Percentiles rank a stretch among this genome's conserved stretches.
Conservation (phyloP, 2,329 filamentous ascomycete genomes). For the Neofusicoccum sp. region DNA sequence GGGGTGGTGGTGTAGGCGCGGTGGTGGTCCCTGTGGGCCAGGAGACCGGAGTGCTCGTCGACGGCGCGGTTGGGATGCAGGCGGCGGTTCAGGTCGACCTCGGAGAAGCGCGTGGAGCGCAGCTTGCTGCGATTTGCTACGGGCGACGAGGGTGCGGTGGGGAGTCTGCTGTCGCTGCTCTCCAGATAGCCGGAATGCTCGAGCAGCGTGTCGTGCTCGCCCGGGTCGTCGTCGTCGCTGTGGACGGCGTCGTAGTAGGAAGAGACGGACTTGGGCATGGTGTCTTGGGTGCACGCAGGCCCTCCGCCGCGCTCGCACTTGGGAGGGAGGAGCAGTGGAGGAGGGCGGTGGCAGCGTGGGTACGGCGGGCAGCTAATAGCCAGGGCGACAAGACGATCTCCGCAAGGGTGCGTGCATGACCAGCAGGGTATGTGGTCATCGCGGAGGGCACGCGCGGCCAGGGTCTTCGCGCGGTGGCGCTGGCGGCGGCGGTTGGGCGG, state of each 20-base stretch:
- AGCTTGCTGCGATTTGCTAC: slow-evolving; percentile 29
- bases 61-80: slow-evolving; percentile 28
- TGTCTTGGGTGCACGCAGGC: slow-evolving; percentile 8
- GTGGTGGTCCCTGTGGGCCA: slow-evolving; percentile 43
- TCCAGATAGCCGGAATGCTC: slow-evolving; percentile 16
- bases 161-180: slow-evolving; percentile 30
- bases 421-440: slow-evolving; percentile 4
- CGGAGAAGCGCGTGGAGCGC: slow-evolving; percentile 32
- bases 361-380: background rate
- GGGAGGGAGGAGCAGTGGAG: background rate
- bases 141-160: slow-evolving; percentile 29
- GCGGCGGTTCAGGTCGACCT: slow-evolving; percentile 29
- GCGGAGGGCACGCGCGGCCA: slow-evolving; percentile 8
- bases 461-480: background rate
- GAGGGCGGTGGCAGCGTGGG: background rate
- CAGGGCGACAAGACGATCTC: slow-evolving; percentile 3
- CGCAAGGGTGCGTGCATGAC: slow-evolving; percentile 13
- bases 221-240: slow-evolving; percentile 32
- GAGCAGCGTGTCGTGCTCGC: slow-evolving; percentile 14
- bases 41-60: slow-evolving; percentile 50
- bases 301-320: background rate
- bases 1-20: slow-evolving; percentile 37
- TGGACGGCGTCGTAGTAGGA: slow-evolving; percentile 36
- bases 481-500: background rate
- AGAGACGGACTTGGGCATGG: slow-evolving; percentile 36